phyloP scores from a whole-genome alignment of 202 grass and related monocot genomes.

The Carex arenaria region DNA sequence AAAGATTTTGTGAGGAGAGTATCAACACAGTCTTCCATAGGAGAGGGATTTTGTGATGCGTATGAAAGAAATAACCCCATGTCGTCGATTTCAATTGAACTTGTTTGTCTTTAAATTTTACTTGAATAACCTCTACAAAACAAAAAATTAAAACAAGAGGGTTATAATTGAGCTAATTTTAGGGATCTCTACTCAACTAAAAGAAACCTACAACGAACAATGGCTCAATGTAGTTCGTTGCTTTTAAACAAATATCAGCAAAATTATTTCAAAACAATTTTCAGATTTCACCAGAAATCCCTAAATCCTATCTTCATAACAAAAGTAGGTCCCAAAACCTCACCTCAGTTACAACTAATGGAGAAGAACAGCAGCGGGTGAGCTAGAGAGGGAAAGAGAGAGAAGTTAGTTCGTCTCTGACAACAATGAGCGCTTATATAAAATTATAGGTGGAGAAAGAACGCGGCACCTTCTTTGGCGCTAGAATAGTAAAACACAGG shows the following conservation, averaged over 20 bases:
- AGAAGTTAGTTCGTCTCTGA: not conserved
- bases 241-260: not conserved
- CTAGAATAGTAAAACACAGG: not conserved
- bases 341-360: slow-evolving; percentile 7
- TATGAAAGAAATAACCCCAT: slow-evolving; percentile 72
- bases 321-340: slow-evolving; percentile 1
- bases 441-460: slow-evolving; percentile 5
- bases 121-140: slow-evolving; percentile 21
- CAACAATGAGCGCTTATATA: not conserved
- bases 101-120: slow-evolving; percentile 9
- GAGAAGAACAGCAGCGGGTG: not conserved
- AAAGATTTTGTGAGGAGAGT: slow-evolving; percentile 50
- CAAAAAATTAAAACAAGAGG: not conserved
- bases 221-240: not conserved
- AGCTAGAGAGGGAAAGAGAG: not conserved
- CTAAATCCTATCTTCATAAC: not conserved
- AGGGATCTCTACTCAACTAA: not conserved
- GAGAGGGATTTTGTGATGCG: slow-evolving; percentile 45
- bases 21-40: slow-evolving; percentile 36
- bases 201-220: not conserved
- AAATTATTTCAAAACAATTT: not conserved
- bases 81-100: slow-evolving; percentile 6
- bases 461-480: slow-evolving; percentile 21
- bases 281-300: not conserved
- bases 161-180: not conserved